A percentile compares a stretch with the other conserved stretches of the same genome.
Conservation (phyloP, 2,329 filamentous ascomycete species). For the Chaetomiaceae sp. region DNA sequence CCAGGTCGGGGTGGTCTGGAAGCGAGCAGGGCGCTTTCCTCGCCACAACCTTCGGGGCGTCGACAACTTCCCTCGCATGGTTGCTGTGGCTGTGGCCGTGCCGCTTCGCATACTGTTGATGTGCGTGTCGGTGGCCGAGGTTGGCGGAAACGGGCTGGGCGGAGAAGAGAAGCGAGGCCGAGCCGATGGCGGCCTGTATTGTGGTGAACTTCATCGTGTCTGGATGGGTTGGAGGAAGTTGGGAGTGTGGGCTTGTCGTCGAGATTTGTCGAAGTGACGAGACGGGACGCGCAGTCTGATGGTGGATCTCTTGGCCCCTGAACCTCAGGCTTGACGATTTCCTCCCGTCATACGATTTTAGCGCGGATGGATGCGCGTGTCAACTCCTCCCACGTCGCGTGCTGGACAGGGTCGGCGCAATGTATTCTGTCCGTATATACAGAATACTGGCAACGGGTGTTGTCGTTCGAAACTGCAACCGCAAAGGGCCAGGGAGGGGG, state of each 20-base stretch:
- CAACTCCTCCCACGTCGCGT: not conserved
- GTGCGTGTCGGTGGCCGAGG: constrained; percentile 38
- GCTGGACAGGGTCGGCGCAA: too few species aligned
- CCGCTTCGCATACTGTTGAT: constrained; percentile 30
- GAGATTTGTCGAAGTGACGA: too few species aligned
- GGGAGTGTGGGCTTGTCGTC: too few species aligned
- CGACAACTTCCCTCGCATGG: constrained; percentile 16
- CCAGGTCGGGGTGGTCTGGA: constrained; percentile 60
- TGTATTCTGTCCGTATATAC: too few species aligned
- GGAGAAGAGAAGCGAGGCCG: constrained; percentile 44
- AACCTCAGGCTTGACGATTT: not conserved
- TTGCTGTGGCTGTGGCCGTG: constrained; percentile 22
- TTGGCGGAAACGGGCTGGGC: constrained; percentile 35
- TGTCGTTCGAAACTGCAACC: not conserved
- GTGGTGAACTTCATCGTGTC: constrained; percentile 49
- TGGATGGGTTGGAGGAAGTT: not conserved
- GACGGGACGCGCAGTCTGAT: not conserved
- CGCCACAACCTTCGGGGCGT: constrained; percentile 36
- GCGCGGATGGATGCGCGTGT: not conserved
- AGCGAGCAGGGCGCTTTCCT: constrained; percentile 60
- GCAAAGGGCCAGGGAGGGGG: not conserved
- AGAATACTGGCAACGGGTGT: not conserved
- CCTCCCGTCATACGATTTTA: not conserved
- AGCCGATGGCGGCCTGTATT: constrained; percentile 45
- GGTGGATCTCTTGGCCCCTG: not conserved